Conservation (phyloP, 805 yeast species). For the Saturnispora dispora region DNA sequence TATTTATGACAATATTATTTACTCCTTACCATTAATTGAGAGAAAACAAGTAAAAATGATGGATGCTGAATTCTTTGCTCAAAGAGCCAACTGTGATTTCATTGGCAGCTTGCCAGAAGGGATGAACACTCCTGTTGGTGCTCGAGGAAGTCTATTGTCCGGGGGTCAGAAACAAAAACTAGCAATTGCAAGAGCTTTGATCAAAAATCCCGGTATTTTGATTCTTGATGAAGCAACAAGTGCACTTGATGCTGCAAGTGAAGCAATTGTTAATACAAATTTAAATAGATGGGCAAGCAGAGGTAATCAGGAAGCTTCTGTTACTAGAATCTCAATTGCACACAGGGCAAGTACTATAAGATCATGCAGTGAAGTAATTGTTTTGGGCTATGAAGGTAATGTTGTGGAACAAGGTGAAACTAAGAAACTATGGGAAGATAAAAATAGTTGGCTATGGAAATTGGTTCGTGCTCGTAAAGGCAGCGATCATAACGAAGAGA, state of each 20-base stretch:
- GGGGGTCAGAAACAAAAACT: slow-evolving; percentile 76
- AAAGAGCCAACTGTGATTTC: slow-evolving; percentile 71
- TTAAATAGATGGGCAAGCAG: slow-evolving; percentile 42
- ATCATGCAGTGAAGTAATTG: slow-evolving; percentile 73
- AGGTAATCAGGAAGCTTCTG: slow-evolving; percentile 36
- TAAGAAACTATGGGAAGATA: slow-evolving; percentile 42
- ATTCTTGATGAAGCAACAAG: slow-evolving; percentile 82
- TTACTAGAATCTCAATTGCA: slow-evolving; percentile 82
- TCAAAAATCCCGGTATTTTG: slow-evolving; percentile 54
- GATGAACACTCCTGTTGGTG: slow-evolving; percentile 75
- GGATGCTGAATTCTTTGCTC: slow-evolving; percentile 55
- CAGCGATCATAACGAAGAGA: slow-evolving; percentile 11
- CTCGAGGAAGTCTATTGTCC: slow-evolving; percentile 55
- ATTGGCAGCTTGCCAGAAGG: slow-evolving; percentile 71
- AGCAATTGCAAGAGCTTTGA: slow-evolving; percentile 67
- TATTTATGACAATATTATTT: slow-evolving; percentile 75
- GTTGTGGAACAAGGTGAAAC: slow-evolving; percentile 73
- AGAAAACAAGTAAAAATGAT: slow-evolving; percentile 48
- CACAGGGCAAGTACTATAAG: slow-evolving; percentile 85
- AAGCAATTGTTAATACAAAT: slow-evolving; percentile 73
- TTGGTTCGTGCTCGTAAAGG: slow-evolving; percentile 17
- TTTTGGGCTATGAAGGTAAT: slow-evolving; percentile 64
- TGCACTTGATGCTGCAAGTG: slow-evolving; percentile 84
- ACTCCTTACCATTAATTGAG: slow-evolving; percentile 43
- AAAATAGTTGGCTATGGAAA: slow-evolving; percentile 25